Evolutionary conservation across 768 basidiomycete genomes (phyloP).

Genomic region (Stropharia rugosoannulata): DNA sequence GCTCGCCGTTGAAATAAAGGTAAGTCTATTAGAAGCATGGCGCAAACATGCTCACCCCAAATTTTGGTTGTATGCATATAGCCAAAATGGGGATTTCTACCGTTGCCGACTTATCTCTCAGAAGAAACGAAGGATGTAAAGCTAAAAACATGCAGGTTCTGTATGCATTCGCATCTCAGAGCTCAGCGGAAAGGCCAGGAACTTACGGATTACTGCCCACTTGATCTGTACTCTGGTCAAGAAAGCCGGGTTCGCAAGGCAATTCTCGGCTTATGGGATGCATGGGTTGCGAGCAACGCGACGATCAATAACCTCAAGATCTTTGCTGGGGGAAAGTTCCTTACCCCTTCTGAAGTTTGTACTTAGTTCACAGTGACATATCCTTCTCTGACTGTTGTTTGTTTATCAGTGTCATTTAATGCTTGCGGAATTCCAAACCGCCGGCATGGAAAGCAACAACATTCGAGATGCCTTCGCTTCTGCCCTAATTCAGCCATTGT

Average conservation of each 20-base stretch:
- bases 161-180: conserved; percentile 77
- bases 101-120: conserved; percentile 61
- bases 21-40: conserved; percentile 25
- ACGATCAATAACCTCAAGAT: conserved; percentile 80
- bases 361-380: background rate
- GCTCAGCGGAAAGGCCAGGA: conserved; percentile 34
- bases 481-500: conserved; percentile 46
- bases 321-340: conserved; percentile 63
- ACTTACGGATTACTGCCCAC: conserved; percentile 70
- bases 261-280: conserved; percentile 66
- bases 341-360: conserved; percentile 57
- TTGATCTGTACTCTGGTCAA: conserved; percentile 85
- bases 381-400: conserved; percentile 1
- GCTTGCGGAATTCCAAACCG: conserved; percentile 19
- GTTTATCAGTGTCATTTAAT: conserved; percentile 25
- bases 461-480: conserved; percentile 53
- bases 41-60: background rate
- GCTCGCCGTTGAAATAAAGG: conserved; percentile 91
- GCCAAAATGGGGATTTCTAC: conserved; percentile 99
- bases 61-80: conserved; percentile 27
- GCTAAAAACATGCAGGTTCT: conserved; percentile 79
- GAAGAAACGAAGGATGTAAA: conserved; percentile 57
- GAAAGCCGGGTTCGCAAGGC: conserved; percentile 60
- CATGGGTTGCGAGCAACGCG: conserved; percentile 68
- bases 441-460: conserved; percentile 15